Percentiles rank a stretch among this genome's conserved stretches.
phyloP scores from a whole-genome alignment of 129 eudicot species.

The Dittrichia graveolens region DNA sequence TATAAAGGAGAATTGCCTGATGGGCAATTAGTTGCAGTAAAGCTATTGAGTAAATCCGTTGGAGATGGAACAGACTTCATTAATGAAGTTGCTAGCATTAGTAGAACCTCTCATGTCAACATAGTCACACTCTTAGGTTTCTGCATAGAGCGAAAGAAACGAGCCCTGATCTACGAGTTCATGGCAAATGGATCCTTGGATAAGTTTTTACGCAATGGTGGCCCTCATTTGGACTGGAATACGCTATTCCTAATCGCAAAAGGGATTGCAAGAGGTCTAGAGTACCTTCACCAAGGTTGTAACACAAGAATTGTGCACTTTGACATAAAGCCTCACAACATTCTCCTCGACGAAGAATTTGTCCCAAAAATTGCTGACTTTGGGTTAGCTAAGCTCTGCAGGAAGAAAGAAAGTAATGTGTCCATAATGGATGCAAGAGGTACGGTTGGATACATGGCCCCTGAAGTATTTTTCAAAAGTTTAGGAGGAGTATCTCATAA shows the following conservation, averaged over 20 bases:
- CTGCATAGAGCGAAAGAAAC: constrained; percentile 20
- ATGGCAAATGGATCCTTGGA: constrained; percentile 34
- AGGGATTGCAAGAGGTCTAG: constrained; percentile 50
- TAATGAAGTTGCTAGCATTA: constrained; percentile 35
- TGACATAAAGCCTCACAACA: constrained; percentile 58
- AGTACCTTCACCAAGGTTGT: constrained; percentile 52
- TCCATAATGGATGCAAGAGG: constrained; percentile 42
- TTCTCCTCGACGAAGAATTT: constrained; percentile 47
- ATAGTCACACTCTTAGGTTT: constrained; percentile 33
- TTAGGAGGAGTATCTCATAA: constrained; percentile 51
- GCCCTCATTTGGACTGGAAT: constrained; percentile 11
- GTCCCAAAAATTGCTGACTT: constrained; percentile 55
- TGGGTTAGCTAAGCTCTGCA: constrained; percentile 49
- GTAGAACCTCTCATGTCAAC: constrained; percentile 34
- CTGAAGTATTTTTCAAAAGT: constrained; percentile 30
- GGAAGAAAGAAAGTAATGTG: constrained; percentile 34
- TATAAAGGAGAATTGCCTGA: constrained; percentile 28
- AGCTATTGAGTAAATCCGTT: constrained; percentile 3
- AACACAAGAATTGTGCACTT: constrained; percentile 51
- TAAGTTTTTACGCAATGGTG: constrained; percentile 20
- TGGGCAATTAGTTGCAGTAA: constrained; percentile 32
- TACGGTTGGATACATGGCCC: constrained; percentile 43
- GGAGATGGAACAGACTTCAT: constrained; percentile 36
- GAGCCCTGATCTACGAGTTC: constrained; percentile 25
- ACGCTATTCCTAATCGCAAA: constrained; percentile 27